phyloP scores from a whole-genome alignment of 1,284 basidiomycete species.

The Megacollybia platyphylla region DNA sequence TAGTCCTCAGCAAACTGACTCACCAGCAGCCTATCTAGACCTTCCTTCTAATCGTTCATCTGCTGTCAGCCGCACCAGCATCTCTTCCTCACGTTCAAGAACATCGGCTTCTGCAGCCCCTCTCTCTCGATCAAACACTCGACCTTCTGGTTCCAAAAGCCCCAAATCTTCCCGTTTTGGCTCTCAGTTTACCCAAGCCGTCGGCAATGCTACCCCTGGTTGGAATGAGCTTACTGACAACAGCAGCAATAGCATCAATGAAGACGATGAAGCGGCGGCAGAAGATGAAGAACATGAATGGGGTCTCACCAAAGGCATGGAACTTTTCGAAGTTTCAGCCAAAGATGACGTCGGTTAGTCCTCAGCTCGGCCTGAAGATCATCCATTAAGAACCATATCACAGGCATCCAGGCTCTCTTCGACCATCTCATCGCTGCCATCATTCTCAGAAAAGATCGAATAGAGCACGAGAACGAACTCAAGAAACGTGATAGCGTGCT shows the following conservation, averaged over 20 bases:
- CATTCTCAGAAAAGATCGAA: constrained; percentile 61
- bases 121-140: constrained; percentile 34
- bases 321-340: constrained; percentile 76
- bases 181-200: constrained; percentile 34
- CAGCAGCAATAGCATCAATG: constrained; percentile 52
- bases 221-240: constrained; percentile 46
- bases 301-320: constrained; percentile 71
- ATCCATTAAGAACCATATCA: constrained; percentile 5
- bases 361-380: constrained; percentile 4
- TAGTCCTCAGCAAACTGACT: constrained; percentile 22
- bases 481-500: constrained; percentile 73
- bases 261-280: constrained; percentile 47
- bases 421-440: constrained; percentile 65
- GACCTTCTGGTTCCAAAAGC: constrained; percentile 23
- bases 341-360: constrained; percentile 68
- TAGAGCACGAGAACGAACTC: constrained; percentile 67
- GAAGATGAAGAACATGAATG: constrained; percentile 53
- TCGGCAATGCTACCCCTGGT: constrained; percentile 28
- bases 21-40: constrained; percentile 41
- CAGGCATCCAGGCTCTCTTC: constrained; percentile 65
- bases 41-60: constrained; percentile 27
- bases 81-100: constrained; percentile 25
- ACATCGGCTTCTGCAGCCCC: constrained; percentile 17
- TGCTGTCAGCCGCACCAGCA: constrained; percentile 32
- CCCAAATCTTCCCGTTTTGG: constrained; percentile 42